These are phyloP conservation scores for Wickerhamiella dianesei DNA, from an alignment of 805 yeast genomes.

Conservation along the genomic window DNA sequence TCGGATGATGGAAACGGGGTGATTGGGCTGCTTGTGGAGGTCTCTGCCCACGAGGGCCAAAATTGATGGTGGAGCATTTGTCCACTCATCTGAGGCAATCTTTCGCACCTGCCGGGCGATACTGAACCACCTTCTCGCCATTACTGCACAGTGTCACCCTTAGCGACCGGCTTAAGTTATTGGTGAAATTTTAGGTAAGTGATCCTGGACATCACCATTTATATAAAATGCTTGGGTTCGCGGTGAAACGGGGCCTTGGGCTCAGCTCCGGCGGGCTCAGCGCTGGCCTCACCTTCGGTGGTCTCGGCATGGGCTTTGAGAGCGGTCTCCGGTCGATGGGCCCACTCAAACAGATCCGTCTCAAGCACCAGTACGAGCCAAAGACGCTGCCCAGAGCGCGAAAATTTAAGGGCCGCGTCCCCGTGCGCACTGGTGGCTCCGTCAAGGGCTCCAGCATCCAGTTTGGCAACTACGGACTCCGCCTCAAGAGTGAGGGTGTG, in stretches of 20 bases:
- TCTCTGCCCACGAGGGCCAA: slow-evolving; percentile 53
- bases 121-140: neutral
- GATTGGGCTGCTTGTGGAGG: slow-evolving; percentile 58
- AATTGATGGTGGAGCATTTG: slow-evolving; percentile 72
- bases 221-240: neutral
- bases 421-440: slow-evolving; percentile 91
- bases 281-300: too few relatives aligned
- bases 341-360: too few relatives aligned
- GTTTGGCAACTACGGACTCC: slow-evolving; percentile 73
- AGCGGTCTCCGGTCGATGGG: too few relatives aligned
- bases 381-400: slow-evolving; percentile 53
- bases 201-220: neutral
- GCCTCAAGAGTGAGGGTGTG: slow-evolving; percentile 78
- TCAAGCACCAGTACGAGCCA: slow-evolving; percentile 34
- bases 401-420: slow-evolving; percentile 86
- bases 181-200: neutral
- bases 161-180: too few relatives aligned
- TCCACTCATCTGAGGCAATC: slow-evolving; percentile 52
- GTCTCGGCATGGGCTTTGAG: too few relatives aligned
- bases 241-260: neutral
- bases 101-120: slow-evolving; percentile 30
- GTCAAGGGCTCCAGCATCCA: slow-evolving; percentile 70
- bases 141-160: neutral
- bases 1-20: slow-evolving; percentile 82
- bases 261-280: too few relatives aligned